Percentiles rank a stretch among this genome's conserved stretches.
These are phyloP conservation scores for Furcasterigmium sp. DNA, from an alignment of 2,329 filamentous ascomycete genomes.

Conservation along the genomic window DNA sequence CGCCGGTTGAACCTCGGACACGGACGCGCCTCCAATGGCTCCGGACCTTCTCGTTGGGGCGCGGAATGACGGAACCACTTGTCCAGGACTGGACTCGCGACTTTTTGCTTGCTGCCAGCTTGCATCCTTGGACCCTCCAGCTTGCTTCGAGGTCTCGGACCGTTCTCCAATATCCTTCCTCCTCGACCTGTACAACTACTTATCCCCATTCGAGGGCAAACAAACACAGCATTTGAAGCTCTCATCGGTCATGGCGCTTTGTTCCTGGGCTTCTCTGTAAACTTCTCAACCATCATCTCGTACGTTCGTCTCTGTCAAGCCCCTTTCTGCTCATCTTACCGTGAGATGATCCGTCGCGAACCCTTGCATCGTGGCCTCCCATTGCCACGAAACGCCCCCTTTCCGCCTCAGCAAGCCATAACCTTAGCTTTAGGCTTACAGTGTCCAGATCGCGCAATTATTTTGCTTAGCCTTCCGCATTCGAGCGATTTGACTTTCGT, in stretches of 20 bases:
- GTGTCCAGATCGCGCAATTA: neutral
- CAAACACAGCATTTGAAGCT: neutral
- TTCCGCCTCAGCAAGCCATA: conserved; percentile 5
- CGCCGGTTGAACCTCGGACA: conserved; percentile 8
- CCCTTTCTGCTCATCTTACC: neutral
- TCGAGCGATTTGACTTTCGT: conserved; percentile 7
- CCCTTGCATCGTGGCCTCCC: neutral
- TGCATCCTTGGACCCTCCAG: conserved; percentile 5
- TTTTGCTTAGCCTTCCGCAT: conserved; percentile 7
- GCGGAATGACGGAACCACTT: conserved; percentile 12
- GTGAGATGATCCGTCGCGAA: neutral
- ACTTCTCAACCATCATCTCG: neutral
- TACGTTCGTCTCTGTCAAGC: neutral
- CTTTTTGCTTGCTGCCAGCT: conserved; percentile 10
- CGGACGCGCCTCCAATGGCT: conserved; percentile 3
- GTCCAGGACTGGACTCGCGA: conserved; percentile 1
- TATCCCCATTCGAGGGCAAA: no score
- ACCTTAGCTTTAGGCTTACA: neutral
- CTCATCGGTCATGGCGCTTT: conserved; percentile 2
- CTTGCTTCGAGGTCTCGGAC: neutral
- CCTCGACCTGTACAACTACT: conserved; percentile 1
- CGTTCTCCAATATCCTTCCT: neutral
- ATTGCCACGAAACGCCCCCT: neutral
- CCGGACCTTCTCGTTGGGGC: conserved; percentile 5
- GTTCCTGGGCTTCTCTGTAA: conserved; percentile 2